These are phyloP conservation scores for Clonostachys rhizophaga DNA, from an alignment of 2,329 filamentous ascomycete species.

Conservation along the genomic window DNA sequence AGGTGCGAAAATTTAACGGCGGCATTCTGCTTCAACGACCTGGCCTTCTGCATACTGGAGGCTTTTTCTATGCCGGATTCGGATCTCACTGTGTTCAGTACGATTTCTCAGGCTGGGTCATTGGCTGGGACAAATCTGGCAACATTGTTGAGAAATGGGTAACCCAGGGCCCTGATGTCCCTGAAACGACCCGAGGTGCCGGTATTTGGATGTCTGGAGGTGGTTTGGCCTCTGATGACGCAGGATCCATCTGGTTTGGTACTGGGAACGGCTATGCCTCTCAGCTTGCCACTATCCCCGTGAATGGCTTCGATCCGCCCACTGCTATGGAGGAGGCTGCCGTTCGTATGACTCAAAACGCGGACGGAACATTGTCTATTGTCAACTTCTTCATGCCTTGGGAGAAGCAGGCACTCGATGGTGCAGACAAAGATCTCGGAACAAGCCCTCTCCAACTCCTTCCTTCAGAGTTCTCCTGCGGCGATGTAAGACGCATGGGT, in stretches of 20 bases:
- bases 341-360: constrained; percentile 33
- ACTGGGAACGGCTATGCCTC: constrained; percentile 35
- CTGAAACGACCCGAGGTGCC: constrained; percentile 27
- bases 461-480: constrained; percentile 34
- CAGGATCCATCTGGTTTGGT: constrained; percentile 29
- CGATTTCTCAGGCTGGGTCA: constrained; percentile 49
- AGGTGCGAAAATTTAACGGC: constrained; percentile 41
- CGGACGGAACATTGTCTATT: constrained; percentile 33
- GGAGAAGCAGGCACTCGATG: constrained; percentile 43
- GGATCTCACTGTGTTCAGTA: constrained; percentile 51
- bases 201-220: constrained; percentile 38
- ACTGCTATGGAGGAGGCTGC: constrained; percentile 38
- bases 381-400: constrained; percentile 51
- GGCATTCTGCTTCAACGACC: constrained; percentile 48
- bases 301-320: constrained; percentile 28
- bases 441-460: constrained; percentile 36
- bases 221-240: constrained; percentile 29
- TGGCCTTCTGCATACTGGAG: constrained; percentile 35
- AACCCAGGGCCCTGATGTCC: constrained; percentile 32
- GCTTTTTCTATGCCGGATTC: constrained; percentile 45
- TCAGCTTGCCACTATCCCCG: constrained; percentile 27
- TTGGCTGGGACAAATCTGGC: constrained; percentile 39
- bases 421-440: constrained; percentile 45
- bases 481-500: constrained; percentile 37
- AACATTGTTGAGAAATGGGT: constrained; percentile 30